Evolutionary conservation across 108 stramenopile species (phyloP).

Genomic region (Pseudonitzschia pungens): DNA sequence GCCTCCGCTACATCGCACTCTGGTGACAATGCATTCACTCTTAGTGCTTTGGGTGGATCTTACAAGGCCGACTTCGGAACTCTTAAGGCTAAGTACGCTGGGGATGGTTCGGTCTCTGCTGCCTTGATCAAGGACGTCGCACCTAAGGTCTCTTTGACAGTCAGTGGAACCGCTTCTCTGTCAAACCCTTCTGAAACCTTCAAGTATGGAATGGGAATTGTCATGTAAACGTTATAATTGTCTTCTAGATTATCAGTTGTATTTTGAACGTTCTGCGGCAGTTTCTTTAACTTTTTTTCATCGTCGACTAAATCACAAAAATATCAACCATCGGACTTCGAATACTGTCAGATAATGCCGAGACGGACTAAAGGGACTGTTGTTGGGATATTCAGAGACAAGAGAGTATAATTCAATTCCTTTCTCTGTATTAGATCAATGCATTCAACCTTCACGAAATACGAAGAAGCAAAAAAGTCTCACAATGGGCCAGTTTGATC

Average conservation of each 20-base stretch:
- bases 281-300: not conserved
- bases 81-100: conserved; percentile 88
- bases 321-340: no score
- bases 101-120: conserved; percentile 71
- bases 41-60: conserved; percentile 69
- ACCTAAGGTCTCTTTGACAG: conserved; percentile 85
- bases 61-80: conserved; percentile 79
- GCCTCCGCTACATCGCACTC: conserved; percentile 83
- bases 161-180: conserved; percentile 72
- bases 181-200: conserved; percentile 69
- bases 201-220: conserved; percentile 84
- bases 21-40: conserved; percentile 59
- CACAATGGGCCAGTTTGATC: no score
- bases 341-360: no score
- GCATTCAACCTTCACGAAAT: no score
- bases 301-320: no score
- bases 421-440: no score
- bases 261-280: not conserved
- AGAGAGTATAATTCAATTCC: no score
- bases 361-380: no score
- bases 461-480: no score
- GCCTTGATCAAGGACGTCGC: conserved; percentile 82
- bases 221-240: conserved; percentile 59
- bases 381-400: no score
- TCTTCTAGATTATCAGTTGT: not conserved